Evolutionary conservation across 2,329 filamentous ascomycete species (phyloP).

Genomic region (Cladorrhinum sp.): DNA sequence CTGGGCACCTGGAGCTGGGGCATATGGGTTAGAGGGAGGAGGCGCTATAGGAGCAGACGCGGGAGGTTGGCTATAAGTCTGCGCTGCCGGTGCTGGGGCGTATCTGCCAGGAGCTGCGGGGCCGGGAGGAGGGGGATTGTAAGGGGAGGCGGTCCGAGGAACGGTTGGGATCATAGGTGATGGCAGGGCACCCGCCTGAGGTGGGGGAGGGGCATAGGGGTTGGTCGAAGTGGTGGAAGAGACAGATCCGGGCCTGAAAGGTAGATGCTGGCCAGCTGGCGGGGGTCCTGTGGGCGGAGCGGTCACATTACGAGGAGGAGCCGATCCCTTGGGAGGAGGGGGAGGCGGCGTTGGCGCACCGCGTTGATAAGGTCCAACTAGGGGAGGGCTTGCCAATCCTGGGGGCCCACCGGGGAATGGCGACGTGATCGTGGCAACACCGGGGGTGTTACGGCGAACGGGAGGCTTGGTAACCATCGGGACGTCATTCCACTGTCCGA

Average conservation of each 20-base stretch:
- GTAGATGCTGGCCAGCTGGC: slow-evolving; percentile 41
- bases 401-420: slow-evolving; percentile 69
- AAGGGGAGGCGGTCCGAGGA: slow-evolving; percentile 77
- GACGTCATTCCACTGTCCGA: slow-evolving; percentile 90
- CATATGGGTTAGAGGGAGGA: slow-evolving; percentile 46
- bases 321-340: slow-evolving; percentile 78
- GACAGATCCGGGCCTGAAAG: slow-evolving; percentile 52
- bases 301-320: slow-evolving; percentile 61
- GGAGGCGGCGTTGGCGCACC: slow-evolving; percentile 69
- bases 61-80: slow-evolving; percentile 48
- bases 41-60: slow-evolving; percentile 33
- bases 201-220: slow-evolving; percentile 60
- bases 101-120: slow-evolving; percentile 73
- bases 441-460: slow-evolving; percentile 72
- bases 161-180: slow-evolving; percentile 51
- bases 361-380: slow-evolving; percentile 57
- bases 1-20: slow-evolving; percentile 40
- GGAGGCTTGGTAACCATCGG: slow-evolving; percentile 79
- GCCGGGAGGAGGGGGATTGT: slow-evolving; percentile 72
- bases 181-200: slow-evolving; percentile 24
- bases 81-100: slow-evolving; percentile 62
- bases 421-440: slow-evolving; percentile 64
- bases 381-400: slow-evolving; percentile 53
- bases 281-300: slow-evolving; percentile 65
- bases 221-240: slow-evolving; percentile 58